Percentiles rank a stretch among this genome's conserved stretches.
Evolutionary conservation across 441 rosid species (phyloP).

Genomic region (Bruguiera hainesii): DNA sequence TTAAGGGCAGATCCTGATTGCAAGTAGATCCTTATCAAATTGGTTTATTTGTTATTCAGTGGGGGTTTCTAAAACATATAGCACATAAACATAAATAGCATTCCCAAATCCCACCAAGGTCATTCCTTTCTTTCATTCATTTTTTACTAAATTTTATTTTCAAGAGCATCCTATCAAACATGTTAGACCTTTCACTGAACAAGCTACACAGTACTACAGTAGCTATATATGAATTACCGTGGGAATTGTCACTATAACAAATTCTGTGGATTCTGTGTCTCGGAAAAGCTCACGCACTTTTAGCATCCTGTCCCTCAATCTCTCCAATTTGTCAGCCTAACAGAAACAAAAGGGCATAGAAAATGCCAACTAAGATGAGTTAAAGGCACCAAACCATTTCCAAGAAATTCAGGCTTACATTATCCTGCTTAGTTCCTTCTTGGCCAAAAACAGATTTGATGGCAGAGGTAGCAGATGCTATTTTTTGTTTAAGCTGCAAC

Average conservation of each 20-base stretch:
- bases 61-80: too few relatives aligned
- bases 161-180: background rate
- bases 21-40: background rate
- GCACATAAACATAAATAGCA: too few relatives aligned
- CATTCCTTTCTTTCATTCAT: too few relatives aligned
- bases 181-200: background rate
- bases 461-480: constrained; percentile 87
- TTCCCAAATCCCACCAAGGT: too few relatives aligned
- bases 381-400: constrained; percentile 8
- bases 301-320: constrained; percentile 74
- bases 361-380: constrained; percentile 9
- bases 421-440: constrained; percentile 52
- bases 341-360: constrained; percentile 6
- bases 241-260: constrained; percentile 90
- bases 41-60: too few relatives aligned
- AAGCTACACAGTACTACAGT: background rate
- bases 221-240: constrained; percentile 43
- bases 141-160: too few relatives aligned
- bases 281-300: constrained; percentile 90
- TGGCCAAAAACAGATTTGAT: constrained; percentile 88
- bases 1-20: background rate
- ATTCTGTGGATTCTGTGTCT: constrained; percentile 77
- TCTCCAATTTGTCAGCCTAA: constrained; percentile 79
- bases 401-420: constrained; percentile 48
- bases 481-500: constrained; percentile 80